Evolutionary conservation across 768 basidiomycete species (phyloP).

Genomic region (Termitomyces sp.): DNA sequence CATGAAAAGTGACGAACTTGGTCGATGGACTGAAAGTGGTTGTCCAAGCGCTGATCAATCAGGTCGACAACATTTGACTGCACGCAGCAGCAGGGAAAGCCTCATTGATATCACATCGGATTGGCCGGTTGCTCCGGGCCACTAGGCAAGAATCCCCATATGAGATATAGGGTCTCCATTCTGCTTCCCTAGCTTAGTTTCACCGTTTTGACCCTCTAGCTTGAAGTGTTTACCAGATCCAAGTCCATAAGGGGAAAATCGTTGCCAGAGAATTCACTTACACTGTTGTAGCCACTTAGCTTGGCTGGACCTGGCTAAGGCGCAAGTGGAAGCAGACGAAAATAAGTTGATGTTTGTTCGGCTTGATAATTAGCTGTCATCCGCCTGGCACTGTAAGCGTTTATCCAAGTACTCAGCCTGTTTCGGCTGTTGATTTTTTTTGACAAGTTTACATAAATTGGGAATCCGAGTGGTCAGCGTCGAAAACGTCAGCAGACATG

Average conservation of each 20-base stretch:
- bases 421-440: background rate
- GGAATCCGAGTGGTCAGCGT: background rate
- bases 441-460: background rate
- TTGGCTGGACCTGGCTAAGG: background rate
- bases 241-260: background rate
- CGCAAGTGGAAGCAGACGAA: background rate
- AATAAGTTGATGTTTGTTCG: background rate
- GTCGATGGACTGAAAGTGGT: background rate
- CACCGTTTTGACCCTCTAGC: background rate
- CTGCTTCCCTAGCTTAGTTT: background rate
- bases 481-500: background rate
- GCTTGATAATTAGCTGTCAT: background rate
- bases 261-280: background rate
- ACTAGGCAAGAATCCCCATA: no score
- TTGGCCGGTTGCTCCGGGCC: background rate
- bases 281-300: no score
- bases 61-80: background rate
- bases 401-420: background rate
- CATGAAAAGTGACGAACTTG: background rate
- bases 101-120: background rate
- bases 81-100: background rate
- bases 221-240: background rate
- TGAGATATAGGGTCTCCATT: no score
- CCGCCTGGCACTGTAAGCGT: background rate
- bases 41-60: background rate